These are phyloP conservation scores for Aspergillus fijiensis DNA, from an alignment of 2,329 filamentous ascomycete genomes.

Conservation along the genomic window DNA sequence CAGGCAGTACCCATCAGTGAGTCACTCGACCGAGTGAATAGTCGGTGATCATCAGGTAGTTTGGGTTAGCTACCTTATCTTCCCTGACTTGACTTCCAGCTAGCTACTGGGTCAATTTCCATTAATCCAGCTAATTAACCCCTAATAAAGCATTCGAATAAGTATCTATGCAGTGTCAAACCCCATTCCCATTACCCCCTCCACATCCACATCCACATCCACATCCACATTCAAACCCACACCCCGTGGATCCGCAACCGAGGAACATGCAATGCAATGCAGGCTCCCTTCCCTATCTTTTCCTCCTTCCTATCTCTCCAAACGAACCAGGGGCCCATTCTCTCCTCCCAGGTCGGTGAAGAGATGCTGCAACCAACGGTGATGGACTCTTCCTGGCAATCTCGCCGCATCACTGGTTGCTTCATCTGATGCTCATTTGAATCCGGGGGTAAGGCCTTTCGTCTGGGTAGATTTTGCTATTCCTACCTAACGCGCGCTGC, in stretches of 20 bases:
- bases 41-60: not conserved
- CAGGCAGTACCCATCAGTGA: constrained; percentile 14
- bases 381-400: not conserved
- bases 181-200: no score
- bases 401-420: constrained; percentile 1
- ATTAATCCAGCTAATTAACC: not conserved
- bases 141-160: no score
- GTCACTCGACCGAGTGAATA: constrained; percentile 1
- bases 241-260: constrained; percentile 11
- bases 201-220: not conserved
- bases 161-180: no score
- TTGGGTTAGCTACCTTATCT: not conserved
- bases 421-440: not conserved
- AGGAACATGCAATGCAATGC: constrained; percentile 17
- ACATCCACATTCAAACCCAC: not conserved
- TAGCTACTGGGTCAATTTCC: no score
- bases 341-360: not conserved
- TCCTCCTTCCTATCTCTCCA: not conserved
- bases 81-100: no score
- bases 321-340: not conserved
- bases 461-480: not conserved
- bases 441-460: no score
- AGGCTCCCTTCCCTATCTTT: constrained; percentile 12
- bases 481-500: not conserved
- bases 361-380: not conserved